Evolutionary conservation across 2,329 filamentous ascomycete genomes (phyloP).

Genomic region (Cladosporium sp.): DNA sequence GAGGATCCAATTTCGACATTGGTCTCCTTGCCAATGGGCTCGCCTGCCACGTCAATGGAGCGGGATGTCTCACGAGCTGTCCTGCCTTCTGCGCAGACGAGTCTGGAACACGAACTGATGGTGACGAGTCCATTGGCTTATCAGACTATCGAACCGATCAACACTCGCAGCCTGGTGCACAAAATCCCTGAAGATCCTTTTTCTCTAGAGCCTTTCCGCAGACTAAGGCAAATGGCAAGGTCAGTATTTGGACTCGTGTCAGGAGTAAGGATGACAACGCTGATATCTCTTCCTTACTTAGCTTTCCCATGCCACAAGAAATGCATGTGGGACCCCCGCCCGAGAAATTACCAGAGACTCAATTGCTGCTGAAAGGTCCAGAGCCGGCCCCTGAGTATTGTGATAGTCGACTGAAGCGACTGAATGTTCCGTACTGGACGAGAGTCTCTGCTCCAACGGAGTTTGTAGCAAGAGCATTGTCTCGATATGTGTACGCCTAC

Average conservation of each 20-base stretch:
- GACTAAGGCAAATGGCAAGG: background rate
- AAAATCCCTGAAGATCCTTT: background rate
- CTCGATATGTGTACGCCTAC: background rate
- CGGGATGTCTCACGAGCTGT: background rate
- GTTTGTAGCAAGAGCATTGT: background rate
- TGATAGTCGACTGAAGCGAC: background rate
- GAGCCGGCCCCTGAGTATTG: background rate
- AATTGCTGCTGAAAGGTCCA: background rate
- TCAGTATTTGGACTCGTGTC: background rate
- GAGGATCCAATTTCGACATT: background rate
- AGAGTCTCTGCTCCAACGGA: background rate
- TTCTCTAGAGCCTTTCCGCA: background rate
- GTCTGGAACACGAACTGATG: background rate
- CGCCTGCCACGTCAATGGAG: background rate
- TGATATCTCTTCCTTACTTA: too few species aligned
- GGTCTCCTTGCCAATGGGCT: background rate
- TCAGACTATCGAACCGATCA: background rate
- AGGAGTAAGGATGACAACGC: too few species aligned
- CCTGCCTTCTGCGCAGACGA: background rate
- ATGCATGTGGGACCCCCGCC: background rate
- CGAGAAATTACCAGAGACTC: background rate
- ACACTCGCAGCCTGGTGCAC: background rate
- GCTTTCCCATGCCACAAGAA: background rate
- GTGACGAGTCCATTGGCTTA: background rate
- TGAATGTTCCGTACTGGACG: background rate